A percentile compares a stretch with the other conserved stretches of the same genome.
phyloP scores from a whole-genome alignment of 2,329 filamentous ascomycete genomes.

The Sarocladium kiliense region DNA sequence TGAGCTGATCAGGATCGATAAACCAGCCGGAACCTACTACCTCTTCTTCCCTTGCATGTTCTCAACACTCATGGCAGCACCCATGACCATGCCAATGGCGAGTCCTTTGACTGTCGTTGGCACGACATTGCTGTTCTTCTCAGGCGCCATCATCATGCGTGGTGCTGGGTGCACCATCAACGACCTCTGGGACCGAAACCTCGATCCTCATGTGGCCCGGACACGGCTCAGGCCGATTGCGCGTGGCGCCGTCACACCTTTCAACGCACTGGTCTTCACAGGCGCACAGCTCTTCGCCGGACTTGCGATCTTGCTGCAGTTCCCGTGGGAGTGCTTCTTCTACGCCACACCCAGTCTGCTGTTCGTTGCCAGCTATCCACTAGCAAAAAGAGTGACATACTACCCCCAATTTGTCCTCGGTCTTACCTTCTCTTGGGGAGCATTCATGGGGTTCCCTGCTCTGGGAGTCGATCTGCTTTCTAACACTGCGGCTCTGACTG shows the following conservation, averaged over 20 bases:
- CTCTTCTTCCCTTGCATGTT: conserved; percentile 83
- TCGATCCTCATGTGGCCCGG: conserved; percentile 73
- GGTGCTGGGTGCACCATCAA: conserved; percentile 86
- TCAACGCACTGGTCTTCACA: conserved; percentile 68
- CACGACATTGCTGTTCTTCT: conserved; percentile 65
- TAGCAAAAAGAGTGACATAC: conserved; percentile 81
- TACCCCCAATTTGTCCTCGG: conserved; percentile 83
- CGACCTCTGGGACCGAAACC: conserved; percentile 83
- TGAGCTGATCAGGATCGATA: conserved; percentile 76
- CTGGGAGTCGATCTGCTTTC: conserved; percentile 70
- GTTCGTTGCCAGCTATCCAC: conserved; percentile 70
- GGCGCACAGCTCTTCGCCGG: conserved; percentile 69
- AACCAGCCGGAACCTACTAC: conserved; percentile 77
- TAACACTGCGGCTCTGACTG: conserved; percentile 55
- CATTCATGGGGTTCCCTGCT: conserved; percentile 82
- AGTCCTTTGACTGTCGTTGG: conserved; percentile 56
- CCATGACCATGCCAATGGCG: conserved; percentile 57
- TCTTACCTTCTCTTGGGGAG: conserved; percentile 83
- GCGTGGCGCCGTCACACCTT: conserved; percentile 67
- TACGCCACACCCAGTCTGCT: conserved; percentile 72
- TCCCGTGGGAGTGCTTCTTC: conserved; percentile 67
- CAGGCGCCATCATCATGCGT: conserved; percentile 78
- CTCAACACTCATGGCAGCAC: conserved; percentile 75
- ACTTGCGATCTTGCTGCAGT: conserved; percentile 68
- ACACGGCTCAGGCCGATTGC: conserved; percentile 78